Evolutionary conservation across 371 early-diverging fungal genomes (phyloP), one percentile per base, ranked within the genome.

Genomic region (Actinomortierella wolfii): DNA sequence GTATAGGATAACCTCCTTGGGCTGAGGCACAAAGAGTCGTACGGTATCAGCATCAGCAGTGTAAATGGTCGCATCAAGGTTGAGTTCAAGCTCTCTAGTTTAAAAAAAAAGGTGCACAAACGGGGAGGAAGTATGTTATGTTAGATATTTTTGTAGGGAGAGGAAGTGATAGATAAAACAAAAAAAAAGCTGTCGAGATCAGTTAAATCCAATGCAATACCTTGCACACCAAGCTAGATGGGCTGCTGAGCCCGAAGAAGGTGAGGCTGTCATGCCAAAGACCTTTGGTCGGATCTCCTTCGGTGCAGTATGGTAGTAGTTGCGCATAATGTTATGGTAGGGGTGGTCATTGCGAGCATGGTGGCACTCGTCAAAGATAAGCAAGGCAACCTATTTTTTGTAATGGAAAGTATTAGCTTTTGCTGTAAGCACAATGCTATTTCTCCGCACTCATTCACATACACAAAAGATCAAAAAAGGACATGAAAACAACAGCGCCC

Each of bases 251-350:
- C 64, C 65, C 11, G 58, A 44, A 3, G 58, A 77, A 6, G 97
- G 95, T 6, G 94, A 95, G 2, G 97, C 97, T 0, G 97, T 96
- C 94, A 97, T 92, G 7, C 95, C 95, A 75, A 97, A 93, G 0
- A 97, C 82, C 61, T 88, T 89, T 9, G 97, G 97, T 20, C 89
- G 74, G 6, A 81, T 68, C 1, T 71, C 68, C 0, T 56, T 54
- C 0, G 79, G 78, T 24, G 81, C 77, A n/a, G 67, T 61, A 47
- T 85, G 80, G 66, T 95, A 96, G 68, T 92, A 92, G 56, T 92
- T 86, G 20, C 83, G 79, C 93, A 96, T 94, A 41, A 97, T 90
- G 29, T 86, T 70, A 58, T 90, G 88, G 76, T 92, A 96, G 0
- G 92, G 89, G 59, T 95, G 94, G 29, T 81, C 78, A 62, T 90